Base-by-base conservation (phyloP, 2,329 filamentous ascomycete genomes). In the Diplodia scrobiculata region DNA sequence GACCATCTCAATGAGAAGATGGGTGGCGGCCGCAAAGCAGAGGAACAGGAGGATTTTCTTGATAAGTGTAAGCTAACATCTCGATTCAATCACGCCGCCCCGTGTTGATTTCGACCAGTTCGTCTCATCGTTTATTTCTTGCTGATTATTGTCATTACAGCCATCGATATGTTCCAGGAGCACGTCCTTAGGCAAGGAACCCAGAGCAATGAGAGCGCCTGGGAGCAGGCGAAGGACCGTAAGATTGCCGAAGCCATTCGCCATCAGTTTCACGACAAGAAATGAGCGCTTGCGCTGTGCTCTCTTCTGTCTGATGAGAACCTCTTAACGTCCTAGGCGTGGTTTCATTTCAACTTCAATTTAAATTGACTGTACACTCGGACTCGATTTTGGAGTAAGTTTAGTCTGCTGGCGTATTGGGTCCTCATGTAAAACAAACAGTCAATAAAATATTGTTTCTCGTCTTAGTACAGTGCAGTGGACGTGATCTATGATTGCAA, bases 141-240 rank as follows among this genome's bases (percentile, higher is more conserved):
- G 21, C 63, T 67, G 27, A 67, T 52, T 13, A 50, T 51, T 27
- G 48, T 66, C 32, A 50, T 66, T 32, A 38, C 66, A 66, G 66
- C 53, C 32, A 67, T 67, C 60, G 66, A 67, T 50, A 45, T 21
- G 17, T 64, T 65, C 41, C 66, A 67, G 41, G 66, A 67, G 60
- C 59, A 67, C 38, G 45, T 67, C 41, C 27, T 67, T 3, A 34
- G 45, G 10, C n/a, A 65, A 13, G 66, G 66, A 2, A 27, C 51
- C 5, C 66, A 67, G 21, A 25, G 34, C 34, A 25, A 67, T 14
- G 66, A 67, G 60, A 58, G 34, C 38, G 66, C 66, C 27, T 58
- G 38, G 21, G 66, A 67, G 38, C 66, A 67, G 45, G 32, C 21
- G 27, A 67, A 67, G 29, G 66, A 67, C 41, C 25, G 47, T 17